Conservation (phyloP, 352 stramenopile species). For the Phytopythium cucurbitacearum region DNA sequence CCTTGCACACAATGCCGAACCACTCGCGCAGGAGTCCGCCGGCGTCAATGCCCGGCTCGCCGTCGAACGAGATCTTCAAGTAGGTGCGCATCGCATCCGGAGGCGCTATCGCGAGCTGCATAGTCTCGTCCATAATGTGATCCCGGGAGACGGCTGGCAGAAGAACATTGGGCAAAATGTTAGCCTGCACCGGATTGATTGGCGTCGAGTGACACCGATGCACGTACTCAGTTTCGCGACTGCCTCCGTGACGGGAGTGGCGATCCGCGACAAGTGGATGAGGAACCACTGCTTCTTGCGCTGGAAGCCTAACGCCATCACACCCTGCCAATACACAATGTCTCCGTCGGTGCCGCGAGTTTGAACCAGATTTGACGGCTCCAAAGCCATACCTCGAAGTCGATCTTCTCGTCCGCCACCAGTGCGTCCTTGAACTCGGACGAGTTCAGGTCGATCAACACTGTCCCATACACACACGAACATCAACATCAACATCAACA, state of each 20-base stretch:
- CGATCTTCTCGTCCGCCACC: slow-evolving; percentile 35
- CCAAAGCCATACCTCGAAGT: slow-evolving; percentile 42
- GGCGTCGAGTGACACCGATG: too few species aligned
- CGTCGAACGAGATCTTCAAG: slow-evolving; percentile 63
- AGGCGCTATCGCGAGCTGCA: slow-evolving; percentile 35
- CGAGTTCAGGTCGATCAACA: slow-evolving; percentile 70
- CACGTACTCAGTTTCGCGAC: slow-evolving; percentile 63
- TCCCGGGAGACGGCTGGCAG: slow-evolving; percentile 46
- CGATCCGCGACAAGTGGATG: slow-evolving; percentile 58
- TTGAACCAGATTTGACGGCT: neutral
- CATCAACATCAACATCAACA: neutral
- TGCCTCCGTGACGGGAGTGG: slow-evolving; percentile 55
- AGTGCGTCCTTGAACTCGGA: slow-evolving; percentile 37
- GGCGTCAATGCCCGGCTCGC: slow-evolving; percentile 61
- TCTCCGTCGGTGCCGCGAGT: neutral
- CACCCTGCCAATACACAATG: slow-evolving; percentile 18
- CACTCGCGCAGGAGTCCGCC: slow-evolving; percentile 63
- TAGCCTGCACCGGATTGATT: neutral
- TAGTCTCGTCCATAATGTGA: slow-evolving; percentile 47
- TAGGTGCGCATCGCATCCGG: slow-evolving; percentile 53
- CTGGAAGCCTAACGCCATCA: slow-evolving; percentile 75
- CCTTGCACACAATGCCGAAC: slow-evolving; percentile 56
- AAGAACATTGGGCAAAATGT: slow-evolving; percentile 1
- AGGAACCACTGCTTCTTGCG: slow-evolving; percentile 86
- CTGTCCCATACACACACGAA: slow-evolving; percentile 4